These are phyloP conservation scores for Glarea lozoyensis DNA, from an alignment of 495 filamentous ascomycete species.

Conservation along the genomic window DNA sequence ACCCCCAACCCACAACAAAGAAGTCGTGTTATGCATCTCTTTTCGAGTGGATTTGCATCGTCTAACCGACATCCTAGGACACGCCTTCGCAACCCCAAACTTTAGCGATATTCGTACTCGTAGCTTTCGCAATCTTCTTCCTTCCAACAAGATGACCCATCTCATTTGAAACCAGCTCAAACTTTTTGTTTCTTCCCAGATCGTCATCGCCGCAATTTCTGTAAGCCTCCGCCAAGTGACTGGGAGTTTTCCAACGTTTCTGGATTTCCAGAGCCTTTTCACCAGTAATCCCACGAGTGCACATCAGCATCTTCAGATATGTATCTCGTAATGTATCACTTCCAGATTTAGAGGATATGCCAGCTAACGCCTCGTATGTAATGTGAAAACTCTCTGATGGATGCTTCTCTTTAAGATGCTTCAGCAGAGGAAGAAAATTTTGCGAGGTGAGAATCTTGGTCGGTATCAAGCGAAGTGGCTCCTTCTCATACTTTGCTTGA, in stretches of 20 bases:
- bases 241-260: constrained; percentile 62
- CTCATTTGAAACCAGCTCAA: constrained; percentile 40
- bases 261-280: constrained; percentile 81
- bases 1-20: too few species aligned
- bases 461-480: constrained; percentile 50
- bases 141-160: constrained; percentile 51
- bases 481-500: constrained; percentile 52
- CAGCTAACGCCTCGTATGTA: constrained; percentile 63
- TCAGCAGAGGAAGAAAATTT: constrained; percentile 61
- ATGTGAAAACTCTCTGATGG: constrained; percentile 50
- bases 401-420: constrained; percentile 38
- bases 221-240: constrained; percentile 59
- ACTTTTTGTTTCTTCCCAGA: constrained; percentile 37
- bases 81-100: constrained; percentile 55
- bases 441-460: constrained; percentile 54
- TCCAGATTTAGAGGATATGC: constrained; percentile 66
- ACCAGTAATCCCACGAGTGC: constrained; percentile 63
- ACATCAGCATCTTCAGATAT: constrained; percentile 85
- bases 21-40: too few species aligned
- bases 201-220: constrained; percentile 37
- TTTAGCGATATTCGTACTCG: constrained; percentile 65
- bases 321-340: constrained; percentile 64
- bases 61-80: too few species aligned
- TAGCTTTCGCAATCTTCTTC: constrained; percentile 54
- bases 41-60: too few species aligned